Conservation (phyloP, 2,329 filamentous ascomycete genomes). For the Macrophomina tecta region DNA sequence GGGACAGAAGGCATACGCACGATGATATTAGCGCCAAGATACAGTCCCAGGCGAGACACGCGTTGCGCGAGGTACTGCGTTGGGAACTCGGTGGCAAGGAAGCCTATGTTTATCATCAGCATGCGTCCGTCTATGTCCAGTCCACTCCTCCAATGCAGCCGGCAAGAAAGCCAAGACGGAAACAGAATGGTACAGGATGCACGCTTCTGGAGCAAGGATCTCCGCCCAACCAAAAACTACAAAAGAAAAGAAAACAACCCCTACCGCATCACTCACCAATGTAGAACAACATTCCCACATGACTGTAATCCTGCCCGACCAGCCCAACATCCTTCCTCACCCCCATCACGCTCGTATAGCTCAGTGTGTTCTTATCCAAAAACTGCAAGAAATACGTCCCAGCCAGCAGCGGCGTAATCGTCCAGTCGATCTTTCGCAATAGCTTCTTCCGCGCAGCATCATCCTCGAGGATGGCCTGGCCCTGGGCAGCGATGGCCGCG, state of each 20-base stretch:
- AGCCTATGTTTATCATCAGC: slow-evolving; percentile 23
- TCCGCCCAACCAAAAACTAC: not conserved
- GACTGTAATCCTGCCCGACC: slow-evolving; percentile 34
- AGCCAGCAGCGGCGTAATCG: slow-evolving; percentile 47
- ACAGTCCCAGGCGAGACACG: slow-evolving; percentile 63
- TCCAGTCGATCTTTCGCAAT: slow-evolving; percentile 28
- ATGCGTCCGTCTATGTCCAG: too few species aligned
- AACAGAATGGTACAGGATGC: too few species aligned
- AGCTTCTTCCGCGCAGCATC: slow-evolving; percentile 26
- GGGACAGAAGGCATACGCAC: not conserved
- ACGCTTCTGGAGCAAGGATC: too few species aligned
- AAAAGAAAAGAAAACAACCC: not conserved
- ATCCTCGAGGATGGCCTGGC: slow-evolving; percentile 37
- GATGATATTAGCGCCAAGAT: slow-evolving; percentile 57
- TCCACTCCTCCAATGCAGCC: too few species aligned
- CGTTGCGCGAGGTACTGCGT: slow-evolving; percentile 69
- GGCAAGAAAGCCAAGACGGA: too few species aligned
- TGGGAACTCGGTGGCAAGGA: slow-evolving; percentile 66
- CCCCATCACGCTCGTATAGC: slow-evolving; percentile 68
- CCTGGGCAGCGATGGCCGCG: slow-evolving; percentile 38
- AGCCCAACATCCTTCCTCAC: slow-evolving; percentile 59
- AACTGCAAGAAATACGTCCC: slow-evolving; percentile 68
- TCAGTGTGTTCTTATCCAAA: slow-evolving; percentile 67
- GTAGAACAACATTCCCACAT: slow-evolving; percentile 32
- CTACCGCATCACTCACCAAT: slow-evolving; percentile 25